Base-by-base conservation (phyloP, 2,329 filamentous ascomycete genomes). In the Dothideomycetes sp. region DNA sequence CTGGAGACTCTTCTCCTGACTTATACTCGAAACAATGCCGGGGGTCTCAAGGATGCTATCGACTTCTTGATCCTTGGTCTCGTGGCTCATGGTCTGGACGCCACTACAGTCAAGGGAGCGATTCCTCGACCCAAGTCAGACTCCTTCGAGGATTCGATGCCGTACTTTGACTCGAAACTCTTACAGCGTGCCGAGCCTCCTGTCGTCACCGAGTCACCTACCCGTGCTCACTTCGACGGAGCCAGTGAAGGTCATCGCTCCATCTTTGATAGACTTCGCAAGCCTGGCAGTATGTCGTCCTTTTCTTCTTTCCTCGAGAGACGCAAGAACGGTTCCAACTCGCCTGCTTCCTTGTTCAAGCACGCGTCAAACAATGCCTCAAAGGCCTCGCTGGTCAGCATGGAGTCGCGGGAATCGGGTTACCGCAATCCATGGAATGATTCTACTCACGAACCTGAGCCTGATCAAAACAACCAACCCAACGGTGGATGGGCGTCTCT, bases 91-190 rank as follows among this genome's bases (percentile, higher is more conserved):
- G 84, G 84, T n/a, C 77, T 95, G n/a, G 86, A 96, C 53, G 76
- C 81, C 8, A 84, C 76, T 43, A 80, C 87, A 29, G 80, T 96
- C 55, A 93, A 93, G 62, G 91, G 91, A 38, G 81, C 86, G n/a
- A 91, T 96, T 49, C 87, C 89, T 15, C 83, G 91, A n/a, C 91
- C 91, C 48, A 95, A 96, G 68, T 96, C 91, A 1, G 91, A 98
- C 61, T 95, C 91, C 0, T 98, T 98, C 50, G 91, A 98, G 60
- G 89, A 98, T 53, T 94, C 89, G 6, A 73, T 96, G 38, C 89
- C 88, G 43, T 96, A 88, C 67, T 98, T 98, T 57, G 85, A 95
- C 59, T 95, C 89, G 2, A 96, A 95, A 67, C 74, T 98, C 32
- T 75, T 98, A 40, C 91, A 96, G 62, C 87, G 93, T 54, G 88